Evolutionary conservation across 768 basidiomycete genomes (phyloP).

Genomic region (Mycena leptocephala): DNA sequence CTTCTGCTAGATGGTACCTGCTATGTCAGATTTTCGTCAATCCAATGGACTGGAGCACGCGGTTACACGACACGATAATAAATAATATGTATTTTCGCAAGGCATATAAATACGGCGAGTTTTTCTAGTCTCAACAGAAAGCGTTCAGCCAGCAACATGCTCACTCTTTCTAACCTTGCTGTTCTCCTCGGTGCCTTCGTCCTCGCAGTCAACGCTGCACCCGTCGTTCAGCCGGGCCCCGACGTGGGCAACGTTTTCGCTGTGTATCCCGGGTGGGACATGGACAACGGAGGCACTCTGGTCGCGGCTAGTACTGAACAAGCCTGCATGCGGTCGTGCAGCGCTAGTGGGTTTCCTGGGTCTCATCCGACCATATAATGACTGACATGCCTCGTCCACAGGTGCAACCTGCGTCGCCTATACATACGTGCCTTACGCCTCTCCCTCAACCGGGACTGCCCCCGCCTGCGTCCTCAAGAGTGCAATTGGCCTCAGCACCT

Average conservation of each 20-base stretch:
- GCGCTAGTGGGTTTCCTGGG: background rate
- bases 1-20: too few species aligned
- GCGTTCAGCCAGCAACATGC: background rate
- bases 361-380: background rate
- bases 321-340: background rate
- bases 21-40: too few species aligned
- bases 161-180: background rate
- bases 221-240: background rate
- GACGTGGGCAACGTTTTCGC: background rate
- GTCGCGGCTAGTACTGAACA: background rate
- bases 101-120: too few species aligned
- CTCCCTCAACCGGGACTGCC: too few species aligned
- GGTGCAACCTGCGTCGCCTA: background rate
- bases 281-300: background rate
- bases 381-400: background rate
- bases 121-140: too few species aligned
- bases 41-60: too few species aligned
- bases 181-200: background rate
- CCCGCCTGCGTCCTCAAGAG: background rate
- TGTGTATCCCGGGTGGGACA: conserved; percentile 10
- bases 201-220: background rate
- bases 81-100: too few species aligned
- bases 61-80: too few species aligned
- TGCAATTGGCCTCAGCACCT: background rate
- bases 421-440: background rate